These are phyloP conservation scores for Blastocystis sp. DNA, from an alignment of 352 stramenopile species.

Conservation along the genomic window DNA sequence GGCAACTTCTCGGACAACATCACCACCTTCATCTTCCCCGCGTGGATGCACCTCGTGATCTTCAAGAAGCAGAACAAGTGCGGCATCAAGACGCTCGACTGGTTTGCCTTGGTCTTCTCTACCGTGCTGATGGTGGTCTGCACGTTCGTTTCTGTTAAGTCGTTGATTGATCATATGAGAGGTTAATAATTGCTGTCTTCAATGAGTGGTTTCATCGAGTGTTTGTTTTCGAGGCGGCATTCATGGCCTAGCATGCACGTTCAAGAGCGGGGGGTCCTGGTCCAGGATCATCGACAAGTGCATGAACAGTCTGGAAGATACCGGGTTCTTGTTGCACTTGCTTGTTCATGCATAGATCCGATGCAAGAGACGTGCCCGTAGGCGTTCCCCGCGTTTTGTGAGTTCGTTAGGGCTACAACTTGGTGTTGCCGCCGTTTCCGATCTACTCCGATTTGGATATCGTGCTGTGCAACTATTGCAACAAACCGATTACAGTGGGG, in stretches of 20 bases:
- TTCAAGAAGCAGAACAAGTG: slow-evolving; percentile 9
- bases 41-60: slow-evolving; percentile 45
- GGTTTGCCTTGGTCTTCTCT: slow-evolving; percentile 54
- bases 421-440: not conserved
- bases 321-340: not conserved
- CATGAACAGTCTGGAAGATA: not conserved
- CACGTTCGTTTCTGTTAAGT: slow-evolving; percentile 43
- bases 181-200: slow-evolving; percentile 20
- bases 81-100: slow-evolving; percentile 54
- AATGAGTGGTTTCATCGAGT: slow-evolving; percentile 51
- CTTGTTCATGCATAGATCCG: not conserved
- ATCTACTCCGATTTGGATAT: not conserved
- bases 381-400: not conserved
- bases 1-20: slow-evolving; percentile 67
- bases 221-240: not conserved
- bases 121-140: slow-evolving; percentile 59
- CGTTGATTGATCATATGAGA: slow-evolving; percentile 35
- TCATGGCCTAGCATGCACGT: slow-evolving; percentile 2
- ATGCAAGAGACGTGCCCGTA: not conserved
- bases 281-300: not conserved
- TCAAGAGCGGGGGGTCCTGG: slow-evolving; percentile 5
- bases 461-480: slow-evolving; percentile 44
- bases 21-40: slow-evolving; percentile 66
- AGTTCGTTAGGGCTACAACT: not conserved
- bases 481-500: slow-evolving; percentile 15